Evolutionary conservation across 345 rosid genomes (phyloP), one percentile per base, ranked within the genome.

Genomic region (Eucalyptus paniculata): DNA sequence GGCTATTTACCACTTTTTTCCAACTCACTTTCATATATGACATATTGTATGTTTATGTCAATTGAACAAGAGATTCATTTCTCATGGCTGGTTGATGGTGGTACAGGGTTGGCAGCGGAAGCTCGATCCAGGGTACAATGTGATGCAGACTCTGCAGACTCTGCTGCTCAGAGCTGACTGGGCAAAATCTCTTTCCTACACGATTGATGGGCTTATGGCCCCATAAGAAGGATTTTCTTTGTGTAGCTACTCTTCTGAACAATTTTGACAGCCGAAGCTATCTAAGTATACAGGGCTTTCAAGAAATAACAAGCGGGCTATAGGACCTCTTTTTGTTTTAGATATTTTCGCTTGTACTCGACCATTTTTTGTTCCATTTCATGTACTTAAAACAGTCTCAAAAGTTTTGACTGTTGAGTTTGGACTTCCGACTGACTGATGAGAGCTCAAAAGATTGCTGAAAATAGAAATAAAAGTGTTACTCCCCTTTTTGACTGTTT

Each of bases 201-300:
- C 99, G 16, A 93, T 98, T n/a, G 99, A 96, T 28, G 99, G 99
- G 89, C 92, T 98, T 88, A 98, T 98, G 99, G 99, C 99, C 85
- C 99, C 99, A 0, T 98, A 91, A 92, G 89, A 89, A 90, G 92
- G 88, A 89, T 89, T 62, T 83, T 92, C 30, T 77, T 28, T 21
- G 85, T 77, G 30, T 37, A 32, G 58, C 80, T 50, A 21, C 54
- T 69, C 86, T 26, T 82, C 60, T 12, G 91, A 92, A 89, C 87
- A 92, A 89, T 92, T 94, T 90, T 92, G 93, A 60, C 92, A 12
- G 85, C 47, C 17, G 85, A 21, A 21, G 44, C 47, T 26, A 40
- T 77, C 83, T 40, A 77, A 12, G 85, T 40, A 77, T 77, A 40
- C 85, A 77, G 85, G 47, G 30, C 47, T 77, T 77, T 23, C 47